A percentile compares a stretch with the other conserved stretches of the same genome.
Evolutionary conservation across 2,329 filamentous ascomycete genomes (phyloP).

Genomic region (Periconia sp.): DNA sequence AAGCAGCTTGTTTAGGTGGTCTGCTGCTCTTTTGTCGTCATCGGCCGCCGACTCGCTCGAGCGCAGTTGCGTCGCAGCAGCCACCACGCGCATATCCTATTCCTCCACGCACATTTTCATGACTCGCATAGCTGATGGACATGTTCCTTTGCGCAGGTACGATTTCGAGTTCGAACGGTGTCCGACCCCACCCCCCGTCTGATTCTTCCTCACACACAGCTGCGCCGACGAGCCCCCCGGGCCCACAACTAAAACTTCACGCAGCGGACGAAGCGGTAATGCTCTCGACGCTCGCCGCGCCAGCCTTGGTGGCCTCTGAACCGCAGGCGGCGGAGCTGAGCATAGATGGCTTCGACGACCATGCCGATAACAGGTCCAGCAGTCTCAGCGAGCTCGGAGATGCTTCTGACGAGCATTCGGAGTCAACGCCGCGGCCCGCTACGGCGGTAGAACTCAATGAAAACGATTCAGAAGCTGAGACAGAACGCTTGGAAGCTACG

Average conservation of each 20-base stretch:
- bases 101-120: neutral
- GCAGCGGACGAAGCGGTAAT: conserved; percentile 24
- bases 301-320: conserved; percentile 23
- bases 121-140: conserved; percentile 12
- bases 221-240: conserved; percentile 22
- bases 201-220: conserved; percentile 52
- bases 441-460: conserved; percentile 52
- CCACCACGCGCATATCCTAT: neutral
- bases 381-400: conserved; percentile 91
- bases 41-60: conserved; percentile 25
- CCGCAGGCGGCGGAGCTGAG: conserved; percentile 17
- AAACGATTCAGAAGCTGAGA: conserved; percentile 85
- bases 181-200: conserved; percentile 35
- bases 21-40: conserved; percentile 14
- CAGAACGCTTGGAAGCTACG: conserved; percentile 90
- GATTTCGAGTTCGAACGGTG: conserved; percentile 18
- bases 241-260: conserved; percentile 17
- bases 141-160: conserved; percentile 15
- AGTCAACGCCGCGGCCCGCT: conserved; percentile 35
- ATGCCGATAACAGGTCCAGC: conserved; percentile 73
- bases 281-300: conserved; percentile 30
- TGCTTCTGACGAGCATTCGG: conserved; percentile 67
- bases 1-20: too few species aligned
- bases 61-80: conserved; percentile 18
- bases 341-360: conserved; percentile 46